These are phyloP conservation scores for Physcomitrellopsis africana DNA, from an alignment of 225 moss, liverwort and hornwort genomes.

Conservation along the genomic window DNA sequence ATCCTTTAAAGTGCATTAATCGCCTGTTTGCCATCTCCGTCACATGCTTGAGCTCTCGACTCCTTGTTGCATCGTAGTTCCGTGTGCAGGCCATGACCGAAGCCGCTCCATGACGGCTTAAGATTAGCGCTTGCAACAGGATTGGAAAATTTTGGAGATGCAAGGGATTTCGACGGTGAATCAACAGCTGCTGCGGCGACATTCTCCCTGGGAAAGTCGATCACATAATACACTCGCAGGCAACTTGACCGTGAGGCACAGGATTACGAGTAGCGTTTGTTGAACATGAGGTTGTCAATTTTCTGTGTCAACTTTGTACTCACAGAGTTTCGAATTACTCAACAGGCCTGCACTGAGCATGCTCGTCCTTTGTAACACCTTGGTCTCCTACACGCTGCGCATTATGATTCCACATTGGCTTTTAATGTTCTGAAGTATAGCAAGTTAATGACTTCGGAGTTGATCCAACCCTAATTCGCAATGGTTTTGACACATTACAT, in stretches of 20 bases:
- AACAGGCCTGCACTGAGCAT: conserved; percentile 15
- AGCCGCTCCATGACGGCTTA: not conserved
- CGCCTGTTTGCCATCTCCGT: not conserved
- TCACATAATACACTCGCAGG: not conserved
- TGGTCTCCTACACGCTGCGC: not conserved
- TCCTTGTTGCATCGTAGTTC: not conserved
- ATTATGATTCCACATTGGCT: not conserved
- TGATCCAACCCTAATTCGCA: no score
- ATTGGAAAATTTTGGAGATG: conserved; percentile 10
- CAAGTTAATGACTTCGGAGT: no score
- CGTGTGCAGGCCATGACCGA: not conserved
- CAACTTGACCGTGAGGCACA: conserved; percentile 11
- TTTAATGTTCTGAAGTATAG: not conserved
- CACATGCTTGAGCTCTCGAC: conserved; percentile 18
- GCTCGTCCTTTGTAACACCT: conserved; percentile 1
- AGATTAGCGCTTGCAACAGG: conserved; percentile 21
- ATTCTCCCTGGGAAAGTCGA: not conserved
- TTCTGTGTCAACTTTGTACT: conserved; percentile 15
- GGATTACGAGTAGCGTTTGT: conserved; percentile 10
- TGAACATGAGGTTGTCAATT: not conserved
- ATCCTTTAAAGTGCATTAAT: not conserved
- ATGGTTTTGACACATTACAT: no score
- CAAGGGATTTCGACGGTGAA: not conserved
- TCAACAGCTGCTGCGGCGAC: not conserved
- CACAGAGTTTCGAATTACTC: conserved; percentile 3